These are phyloP conservation scores for Acacia concinna DNA, from an alignment of 331 rosid species.

Conservation along the genomic window DNA sequence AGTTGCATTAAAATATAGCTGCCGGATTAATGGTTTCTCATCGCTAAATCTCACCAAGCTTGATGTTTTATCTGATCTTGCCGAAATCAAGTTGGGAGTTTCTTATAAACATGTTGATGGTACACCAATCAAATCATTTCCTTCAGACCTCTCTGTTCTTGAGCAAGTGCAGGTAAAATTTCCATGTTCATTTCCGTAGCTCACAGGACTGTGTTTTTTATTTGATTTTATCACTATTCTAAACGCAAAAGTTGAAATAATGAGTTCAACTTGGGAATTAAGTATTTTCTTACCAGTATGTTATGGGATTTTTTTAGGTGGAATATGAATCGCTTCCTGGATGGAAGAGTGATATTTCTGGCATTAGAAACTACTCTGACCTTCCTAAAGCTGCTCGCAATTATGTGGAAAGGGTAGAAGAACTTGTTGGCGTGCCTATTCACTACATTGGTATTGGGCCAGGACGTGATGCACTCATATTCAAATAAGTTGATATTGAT, in stretches of 20 bases:
- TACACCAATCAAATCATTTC: conserved; percentile 66
- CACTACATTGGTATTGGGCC: conserved; percentile 94
- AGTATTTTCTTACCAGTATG: conserved; percentile 13
- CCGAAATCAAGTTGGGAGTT: conserved; percentile 75
- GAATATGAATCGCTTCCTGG: conserved; percentile 86
- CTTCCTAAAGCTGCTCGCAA: conserved; percentile 77
- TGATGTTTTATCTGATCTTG: conserved; percentile 78
- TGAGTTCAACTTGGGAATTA: background rate
- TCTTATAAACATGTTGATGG: conserved; percentile 67
- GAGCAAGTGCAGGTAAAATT: conserved; percentile 75
- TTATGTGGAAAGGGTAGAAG: conserved; percentile 86
- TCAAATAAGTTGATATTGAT: conserved; percentile 43
- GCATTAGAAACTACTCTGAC: conserved; percentile 72
- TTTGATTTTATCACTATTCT: background rate
- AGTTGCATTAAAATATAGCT: conserved; percentile 67
- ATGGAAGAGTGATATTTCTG: conserved; percentile 82
- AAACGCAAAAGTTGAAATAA: background rate
- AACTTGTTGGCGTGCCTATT: conserved; percentile 80
- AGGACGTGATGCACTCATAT: conserved; percentile 92
- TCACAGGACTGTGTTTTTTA: background rate
- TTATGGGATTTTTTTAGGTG: conserved; percentile 54
- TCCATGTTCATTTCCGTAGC: background rate
- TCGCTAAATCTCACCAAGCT: conserved; percentile 93
- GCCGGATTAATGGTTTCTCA: conserved; percentile 87
- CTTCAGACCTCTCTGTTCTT: conserved; percentile 76